Evolutionary conservation across 2,329 filamentous ascomycete genomes (phyloP).

Genomic region (Curvularia sp.): DNA sequence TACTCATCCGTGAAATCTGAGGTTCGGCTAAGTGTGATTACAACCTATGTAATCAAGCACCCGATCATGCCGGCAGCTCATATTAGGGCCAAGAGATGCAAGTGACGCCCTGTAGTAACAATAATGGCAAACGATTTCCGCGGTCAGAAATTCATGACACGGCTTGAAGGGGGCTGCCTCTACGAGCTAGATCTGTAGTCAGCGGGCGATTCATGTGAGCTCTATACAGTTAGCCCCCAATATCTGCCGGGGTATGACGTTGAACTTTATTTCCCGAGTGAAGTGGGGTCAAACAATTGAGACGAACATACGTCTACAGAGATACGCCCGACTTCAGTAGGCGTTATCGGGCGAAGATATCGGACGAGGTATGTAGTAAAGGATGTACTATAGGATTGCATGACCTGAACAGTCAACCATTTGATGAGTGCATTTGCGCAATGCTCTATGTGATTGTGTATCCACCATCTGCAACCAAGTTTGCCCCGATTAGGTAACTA

Average conservation of each 20-base stretch:
- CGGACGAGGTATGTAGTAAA: background rate
- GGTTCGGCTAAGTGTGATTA: background rate
- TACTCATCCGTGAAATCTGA: background rate
- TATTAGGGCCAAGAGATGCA: slow-evolving; percentile 8
- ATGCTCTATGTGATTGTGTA: slow-evolving; percentile 30
- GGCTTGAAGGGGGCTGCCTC: too few species aligned
- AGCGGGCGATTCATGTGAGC: background rate
- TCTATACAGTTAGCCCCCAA: background rate
- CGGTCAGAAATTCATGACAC: background rate
- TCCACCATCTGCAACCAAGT: slow-evolving; percentile 68
- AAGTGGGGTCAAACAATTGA: background rate
- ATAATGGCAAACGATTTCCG: slow-evolving; percentile 30
- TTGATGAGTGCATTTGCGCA: background rate
- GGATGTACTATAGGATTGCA: background rate
- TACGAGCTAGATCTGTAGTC: too few species aligned
- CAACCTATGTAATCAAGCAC: background rate
- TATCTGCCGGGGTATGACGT: background rate
- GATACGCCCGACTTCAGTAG: background rate
- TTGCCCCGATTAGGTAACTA: slow-evolving; percentile 74
- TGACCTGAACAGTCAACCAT: background rate
- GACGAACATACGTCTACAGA: background rate
- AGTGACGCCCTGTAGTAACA: slow-evolving; percentile 8
- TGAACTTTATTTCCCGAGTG: background rate
- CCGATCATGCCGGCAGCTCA: slow-evolving; percentile 14
- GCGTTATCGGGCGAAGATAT: background rate